A percentile compares a stretch with the other conserved stretches of the same genome.
Conservation (phyloP, 495 filamentous ascomycete species). For the Rhypophila decipiens region DNA sequence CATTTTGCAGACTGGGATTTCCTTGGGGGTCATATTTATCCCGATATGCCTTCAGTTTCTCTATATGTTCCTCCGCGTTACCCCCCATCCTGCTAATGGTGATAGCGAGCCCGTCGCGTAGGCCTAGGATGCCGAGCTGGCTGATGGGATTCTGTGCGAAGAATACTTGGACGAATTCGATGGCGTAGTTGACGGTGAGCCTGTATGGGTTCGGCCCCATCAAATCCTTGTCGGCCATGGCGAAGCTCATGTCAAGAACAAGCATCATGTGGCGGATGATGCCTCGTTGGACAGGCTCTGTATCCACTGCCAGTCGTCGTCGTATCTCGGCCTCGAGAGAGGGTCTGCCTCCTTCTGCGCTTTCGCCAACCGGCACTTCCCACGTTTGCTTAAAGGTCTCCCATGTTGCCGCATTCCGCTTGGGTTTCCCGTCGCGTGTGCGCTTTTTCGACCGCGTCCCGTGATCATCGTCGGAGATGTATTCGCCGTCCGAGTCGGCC, state of each 20-base stretch:
- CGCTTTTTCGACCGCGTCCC: slow-evolving; percentile 21
- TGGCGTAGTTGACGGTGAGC: slow-evolving; percentile 73
- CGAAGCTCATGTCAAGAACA: slow-evolving; percentile 84
- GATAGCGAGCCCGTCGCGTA: slow-evolving; percentile 83
- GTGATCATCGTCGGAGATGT: slow-evolving; percentile 46
- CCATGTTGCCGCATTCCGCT: slow-evolving; percentile 27
- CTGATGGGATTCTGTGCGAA: slow-evolving; percentile 99
- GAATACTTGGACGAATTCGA: slow-evolving; percentile 85
- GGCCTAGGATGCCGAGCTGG: slow-evolving; percentile 82
- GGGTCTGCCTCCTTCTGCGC: slow-evolving; percentile 32
- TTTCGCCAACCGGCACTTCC: slow-evolving; percentile 39
- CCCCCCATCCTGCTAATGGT: slow-evolving; percentile 84
- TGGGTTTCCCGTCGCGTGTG: slow-evolving; percentile 12
- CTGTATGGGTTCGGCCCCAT: slow-evolving; percentile 81
- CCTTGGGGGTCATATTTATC: slow-evolving; percentile 77
- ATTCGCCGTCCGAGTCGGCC: slow-evolving; percentile 80
- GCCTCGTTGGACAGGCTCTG: slow-evolving; percentile 87
- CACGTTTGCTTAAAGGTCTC: slow-evolving; percentile 44
- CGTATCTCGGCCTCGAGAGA: slow-evolving; percentile 43
- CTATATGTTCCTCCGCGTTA: slow-evolving; percentile 83
- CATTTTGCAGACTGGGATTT: slow-evolving; percentile 88
- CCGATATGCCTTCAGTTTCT: slow-evolving; percentile 59
- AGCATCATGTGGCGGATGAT: slow-evolving; percentile 94
- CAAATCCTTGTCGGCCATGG: slow-evolving; percentile 93
- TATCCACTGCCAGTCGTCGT: slow-evolving; percentile 68